Evolutionary conservation across 2,329 filamentous ascomycete species (phyloP).

Genomic region (Talaromyces marneffei): DNA sequence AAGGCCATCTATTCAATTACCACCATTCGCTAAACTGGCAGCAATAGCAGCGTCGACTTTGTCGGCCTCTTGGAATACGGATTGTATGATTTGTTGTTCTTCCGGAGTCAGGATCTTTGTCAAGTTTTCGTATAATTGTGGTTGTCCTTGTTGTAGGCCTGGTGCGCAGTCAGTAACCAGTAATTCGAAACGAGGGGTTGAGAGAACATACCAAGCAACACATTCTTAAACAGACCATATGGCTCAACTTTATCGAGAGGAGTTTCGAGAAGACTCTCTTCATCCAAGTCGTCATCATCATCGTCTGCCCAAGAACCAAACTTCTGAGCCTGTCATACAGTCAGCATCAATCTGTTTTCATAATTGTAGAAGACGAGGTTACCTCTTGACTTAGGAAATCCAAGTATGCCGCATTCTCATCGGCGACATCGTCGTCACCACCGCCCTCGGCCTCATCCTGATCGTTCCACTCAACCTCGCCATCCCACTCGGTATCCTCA

Average conservation of each 20-base stretch:
- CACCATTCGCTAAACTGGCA: slow-evolving; percentile 27
- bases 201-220: slow-evolving; percentile 75
- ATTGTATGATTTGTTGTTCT: slow-evolving; percentile 75
- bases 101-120: slow-evolving; percentile 72
- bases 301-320: slow-evolving; percentile 66
- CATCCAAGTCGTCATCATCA: slow-evolving; percentile 84
- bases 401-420: slow-evolving; percentile 89
- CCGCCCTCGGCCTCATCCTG: slow-evolving; percentile 59
- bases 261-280: slow-evolving; percentile 86
- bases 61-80: slow-evolving; percentile 67
- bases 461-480: slow-evolving; percentile 63
- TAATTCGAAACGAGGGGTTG: too few relatives aligned
- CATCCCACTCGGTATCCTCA: slow-evolving; percentile 78
- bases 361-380: slow-evolving; percentile 14
- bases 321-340: slow-evolving; percentile 63
- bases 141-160: slow-evolving; percentile 88
- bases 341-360: not conserved
- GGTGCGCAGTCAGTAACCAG: slow-evolving; percentile 5
- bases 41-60: slow-evolving; percentile 41
- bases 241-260: slow-evolving; percentile 93
- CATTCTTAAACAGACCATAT: slow-evolving; percentile 79
- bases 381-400: slow-evolving; percentile 93
- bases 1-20: slow-evolving; percentile 8
- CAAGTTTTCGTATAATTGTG: slow-evolving; percentile 76
- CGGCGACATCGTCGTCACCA: slow-evolving; percentile 62